Evolutionary conservation across 2,329 filamentous ascomycete species (phyloP).

Genomic region (Dothidotthia symphoricarpi): DNA sequence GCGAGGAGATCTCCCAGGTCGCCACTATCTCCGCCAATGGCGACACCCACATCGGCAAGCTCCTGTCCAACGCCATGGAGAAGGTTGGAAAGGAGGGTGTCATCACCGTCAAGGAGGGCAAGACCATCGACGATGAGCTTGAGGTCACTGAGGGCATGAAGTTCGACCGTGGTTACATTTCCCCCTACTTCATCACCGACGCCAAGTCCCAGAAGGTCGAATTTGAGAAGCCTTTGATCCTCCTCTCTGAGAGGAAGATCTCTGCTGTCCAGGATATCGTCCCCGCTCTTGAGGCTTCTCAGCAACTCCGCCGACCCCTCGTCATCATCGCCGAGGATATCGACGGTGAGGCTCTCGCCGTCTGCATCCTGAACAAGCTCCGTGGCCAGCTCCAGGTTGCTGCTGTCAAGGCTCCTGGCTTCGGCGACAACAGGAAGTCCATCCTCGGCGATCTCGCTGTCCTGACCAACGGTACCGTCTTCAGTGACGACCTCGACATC

Average conservation of each 20-base stretch:
- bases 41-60: conserved; percentile 88
- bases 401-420: conserved; percentile 97
- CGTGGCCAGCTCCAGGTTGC: conserved; percentile 98
- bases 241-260: conserved; percentile 99
- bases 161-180: conserved; percentile 98
- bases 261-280: conserved; percentile 99
- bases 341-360: conserved; percentile 94
- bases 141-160: conserved; percentile 99
- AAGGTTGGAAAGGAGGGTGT: conserved; percentile 99
- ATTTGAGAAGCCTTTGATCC: conserved; percentile 98
- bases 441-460: conserved; percentile 96
- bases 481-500: conserved; percentile 96
- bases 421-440: conserved; percentile 99
- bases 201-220: conserved; percentile 98
- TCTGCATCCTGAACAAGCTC: conserved; percentile 99
- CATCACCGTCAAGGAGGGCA: conserved; percentile 99
- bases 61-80: conserved; percentile 99
- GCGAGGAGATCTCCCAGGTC: conserved; percentile 94
- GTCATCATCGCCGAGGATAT: conserved; percentile 99
- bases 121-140: conserved; percentile 95
- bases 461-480: conserved; percentile 94
- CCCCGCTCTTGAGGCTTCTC: conserved; percentile 94
- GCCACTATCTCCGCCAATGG: conserved; percentile 98
- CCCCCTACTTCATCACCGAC: conserved; percentile 99
- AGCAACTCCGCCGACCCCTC: conserved; percentile 88